phyloP scores from a whole-genome alignment of 495 filamentous ascomycete genomes.

The Penicillium daleae region DNA sequence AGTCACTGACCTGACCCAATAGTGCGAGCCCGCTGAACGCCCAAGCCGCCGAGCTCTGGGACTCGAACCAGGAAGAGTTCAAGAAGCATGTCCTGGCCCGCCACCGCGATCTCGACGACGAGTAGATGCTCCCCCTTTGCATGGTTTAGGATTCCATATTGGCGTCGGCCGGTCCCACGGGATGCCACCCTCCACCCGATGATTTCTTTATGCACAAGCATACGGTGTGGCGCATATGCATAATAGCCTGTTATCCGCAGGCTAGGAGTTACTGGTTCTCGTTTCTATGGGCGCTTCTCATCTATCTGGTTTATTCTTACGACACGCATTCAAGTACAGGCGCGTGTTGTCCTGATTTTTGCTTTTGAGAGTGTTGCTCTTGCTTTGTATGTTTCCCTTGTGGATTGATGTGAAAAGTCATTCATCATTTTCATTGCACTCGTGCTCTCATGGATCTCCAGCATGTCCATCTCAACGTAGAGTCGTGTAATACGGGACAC shows the following conservation, averaged over 20 bases:
- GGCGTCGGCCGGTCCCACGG: constrained; percentile 22
- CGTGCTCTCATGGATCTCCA: not conserved
- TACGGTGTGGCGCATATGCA: constrained; percentile 30
- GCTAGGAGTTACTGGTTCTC: constrained; percentile 36
- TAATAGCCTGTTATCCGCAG: constrained; percentile 30
- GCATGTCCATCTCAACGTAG: not conserved
- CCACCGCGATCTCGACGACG: constrained; percentile 64
- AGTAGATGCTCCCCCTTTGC: constrained; percentile 31
- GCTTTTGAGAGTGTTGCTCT: not conserved
- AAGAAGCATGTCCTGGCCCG: constrained; percentile 72
- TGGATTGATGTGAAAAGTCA: not conserved
- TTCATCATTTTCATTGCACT: not conserved
- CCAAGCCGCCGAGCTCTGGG: constrained; percentile 95
- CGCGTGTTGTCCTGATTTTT: constrained; percentile 7
- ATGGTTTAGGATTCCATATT: constrained; percentile 24
- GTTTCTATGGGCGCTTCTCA: constrained; percentile 14
- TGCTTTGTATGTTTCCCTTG: not conserved
- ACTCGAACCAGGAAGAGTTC: constrained; percentile 84
- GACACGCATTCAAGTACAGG: constrained; percentile 20
- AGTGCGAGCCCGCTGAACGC: constrained; percentile 95
- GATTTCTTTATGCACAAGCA: not conserved
- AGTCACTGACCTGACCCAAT: constrained; percentile 20
- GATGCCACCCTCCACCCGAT: constrained; percentile 7
- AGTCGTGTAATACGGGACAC: not conserved
- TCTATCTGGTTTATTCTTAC: constrained; percentile 18